Conservation (phyloP, 176 grass and related monocot species). For the Areca catechu region DNA sequence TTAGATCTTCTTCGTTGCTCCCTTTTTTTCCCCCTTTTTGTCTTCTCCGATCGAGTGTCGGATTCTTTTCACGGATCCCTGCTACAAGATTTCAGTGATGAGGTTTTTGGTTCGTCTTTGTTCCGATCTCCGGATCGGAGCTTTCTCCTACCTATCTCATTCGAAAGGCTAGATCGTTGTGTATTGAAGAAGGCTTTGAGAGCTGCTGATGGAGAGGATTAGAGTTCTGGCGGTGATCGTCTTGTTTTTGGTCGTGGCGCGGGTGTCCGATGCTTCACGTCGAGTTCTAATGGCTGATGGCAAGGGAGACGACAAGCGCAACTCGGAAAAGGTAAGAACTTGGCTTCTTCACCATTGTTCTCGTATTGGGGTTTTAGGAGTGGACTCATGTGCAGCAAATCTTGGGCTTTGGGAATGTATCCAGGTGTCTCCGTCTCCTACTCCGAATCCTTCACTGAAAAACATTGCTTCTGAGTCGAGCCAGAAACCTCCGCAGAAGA, state of each 20-base stretch:
- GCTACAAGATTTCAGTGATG: too few species aligned
- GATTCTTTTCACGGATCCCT: too few species aligned
- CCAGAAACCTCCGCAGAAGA: too few species aligned
- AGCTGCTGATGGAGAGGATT: slow-evolving; percentile 14
- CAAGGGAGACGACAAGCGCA: neutral
- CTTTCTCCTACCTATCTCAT: neutral
- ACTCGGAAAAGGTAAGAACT: slow-evolving; percentile 15
- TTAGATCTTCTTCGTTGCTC: too few species aligned
- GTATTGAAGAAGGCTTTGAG: neutral
- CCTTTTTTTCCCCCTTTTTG: too few species aligned
- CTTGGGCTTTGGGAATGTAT: too few species aligned
- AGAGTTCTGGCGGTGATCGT: neutral
- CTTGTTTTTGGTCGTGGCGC: slow-evolving; percentile 7
- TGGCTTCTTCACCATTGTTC: neutral
- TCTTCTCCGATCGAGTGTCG: too few species aligned
- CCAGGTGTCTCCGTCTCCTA: neutral
- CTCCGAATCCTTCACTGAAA: neutral
- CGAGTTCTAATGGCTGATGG: slow-evolving; percentile 26
- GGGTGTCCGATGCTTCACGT: slow-evolving; percentile 18
- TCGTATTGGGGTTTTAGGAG: slow-evolving; percentile 1
- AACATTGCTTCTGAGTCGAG: neutral
- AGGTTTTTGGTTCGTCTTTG: too few species aligned
- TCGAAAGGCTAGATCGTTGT: slow-evolving; percentile 4
- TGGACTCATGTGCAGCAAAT: neutral
- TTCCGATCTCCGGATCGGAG: too few species aligned